These are phyloP conservation scores for Quercus agrifolia DNA, from an alignment of 306 rosid species.

Conservation along the genomic window DNA sequence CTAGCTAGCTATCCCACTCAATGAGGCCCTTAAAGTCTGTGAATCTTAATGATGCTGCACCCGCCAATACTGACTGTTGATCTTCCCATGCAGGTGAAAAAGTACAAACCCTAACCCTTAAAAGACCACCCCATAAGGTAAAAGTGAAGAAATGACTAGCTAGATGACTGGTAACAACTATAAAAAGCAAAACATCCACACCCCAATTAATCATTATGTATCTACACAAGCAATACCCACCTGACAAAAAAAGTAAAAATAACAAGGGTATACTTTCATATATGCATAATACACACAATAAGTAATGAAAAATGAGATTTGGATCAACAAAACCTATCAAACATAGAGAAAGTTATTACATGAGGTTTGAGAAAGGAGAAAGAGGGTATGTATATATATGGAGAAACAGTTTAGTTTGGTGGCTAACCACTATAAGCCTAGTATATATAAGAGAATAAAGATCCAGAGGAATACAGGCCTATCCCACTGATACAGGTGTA, in stretches of 20 bases:
- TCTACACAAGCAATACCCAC: not conserved
- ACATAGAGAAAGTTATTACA: not conserved
- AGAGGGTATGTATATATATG: not conserved
- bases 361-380: too few relatives aligned
- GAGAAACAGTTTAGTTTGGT: not conserved
- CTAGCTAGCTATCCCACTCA: not conserved
- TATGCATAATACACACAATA: not conserved
- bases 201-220: not conserved
- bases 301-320: not conserved
- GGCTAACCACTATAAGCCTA: not conserved
- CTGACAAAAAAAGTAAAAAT: not conserved
- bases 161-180: not conserved
- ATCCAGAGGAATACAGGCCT: not conserved
- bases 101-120: constrained; percentile 34
- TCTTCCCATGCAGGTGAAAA: constrained; percentile 14
- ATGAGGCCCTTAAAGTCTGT: constrained; percentile 28
- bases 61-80: constrained; percentile 35
- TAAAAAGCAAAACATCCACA: not conserved
- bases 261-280: too few relatives aligned
- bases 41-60: constrained; percentile 67
- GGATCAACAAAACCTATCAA: not conserved
- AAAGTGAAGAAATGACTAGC: not conserved
- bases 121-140: not conserved
- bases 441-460: not conserved
- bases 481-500: not conserved